Evolutionary conservation across 2,329 filamentous ascomycete genomes (phyloP).

Genomic region (Cryphonectria parasitica): DNA sequence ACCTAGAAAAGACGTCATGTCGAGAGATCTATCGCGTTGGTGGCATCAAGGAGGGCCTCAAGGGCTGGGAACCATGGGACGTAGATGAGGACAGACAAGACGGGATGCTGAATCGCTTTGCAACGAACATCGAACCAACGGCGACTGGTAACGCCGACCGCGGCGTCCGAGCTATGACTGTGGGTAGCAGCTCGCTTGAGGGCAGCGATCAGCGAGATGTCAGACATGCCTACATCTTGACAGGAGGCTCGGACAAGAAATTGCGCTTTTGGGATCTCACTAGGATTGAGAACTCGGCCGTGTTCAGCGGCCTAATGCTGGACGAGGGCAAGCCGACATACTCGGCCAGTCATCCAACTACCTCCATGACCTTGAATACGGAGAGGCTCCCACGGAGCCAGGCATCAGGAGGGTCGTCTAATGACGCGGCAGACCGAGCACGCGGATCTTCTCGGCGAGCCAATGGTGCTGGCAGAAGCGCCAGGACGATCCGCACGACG

Average conservation of each 20-base stretch:
- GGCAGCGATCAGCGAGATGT: constrained; percentile 65
- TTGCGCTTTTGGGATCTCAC: constrained; percentile 92
- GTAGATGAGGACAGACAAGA: constrained; percentile 89
- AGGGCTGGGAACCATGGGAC: constrained; percentile 80
- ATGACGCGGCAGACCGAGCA: constrained; percentile 34
- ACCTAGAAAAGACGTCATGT: constrained; percentile 86
- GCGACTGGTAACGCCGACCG: constrained; percentile 60
- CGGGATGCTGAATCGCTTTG: constrained; percentile 84
- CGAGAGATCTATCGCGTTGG: constrained; percentile 83
- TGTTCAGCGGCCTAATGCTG: constrained; percentile 76
- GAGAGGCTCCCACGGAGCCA: constrained; percentile 57
- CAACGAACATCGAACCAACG: constrained; percentile 69
- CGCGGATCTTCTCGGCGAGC: constrained; percentile 21
- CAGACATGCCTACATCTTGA: constrained; percentile 82
- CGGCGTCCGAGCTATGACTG: constrained; percentile 75
- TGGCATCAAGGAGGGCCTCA: constrained; percentile 61
- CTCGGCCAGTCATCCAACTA: constrained; percentile 63
- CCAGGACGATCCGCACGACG: constrained; percentile 70
- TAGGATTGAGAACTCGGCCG: constrained; percentile 74
- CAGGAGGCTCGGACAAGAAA: constrained; percentile 86
- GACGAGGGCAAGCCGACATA: constrained; percentile 78
- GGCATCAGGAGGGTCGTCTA: constrained; percentile 37
- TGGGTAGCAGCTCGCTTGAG: constrained; percentile 71
- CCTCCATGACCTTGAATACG: constrained; percentile 66
- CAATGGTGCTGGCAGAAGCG: constrained; percentile 18